phyloP scores from a whole-genome alignment of 2,329 filamentous ascomycete genomes.

The Colletotrichum trifolii region DNA sequence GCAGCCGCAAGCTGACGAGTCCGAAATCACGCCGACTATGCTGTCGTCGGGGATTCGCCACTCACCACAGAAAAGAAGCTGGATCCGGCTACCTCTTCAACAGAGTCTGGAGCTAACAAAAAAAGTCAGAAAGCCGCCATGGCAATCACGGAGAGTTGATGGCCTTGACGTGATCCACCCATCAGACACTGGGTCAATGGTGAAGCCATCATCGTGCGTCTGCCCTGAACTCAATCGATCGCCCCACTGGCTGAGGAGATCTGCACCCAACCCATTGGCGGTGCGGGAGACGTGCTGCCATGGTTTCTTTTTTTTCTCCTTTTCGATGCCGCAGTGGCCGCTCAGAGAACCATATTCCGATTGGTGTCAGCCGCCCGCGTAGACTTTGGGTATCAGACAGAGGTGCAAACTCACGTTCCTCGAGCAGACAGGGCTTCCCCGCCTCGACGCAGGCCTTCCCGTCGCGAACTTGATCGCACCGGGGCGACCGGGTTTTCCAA shows the following conservation, averaged over 20 bases:
- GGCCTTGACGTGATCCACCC: slow-evolving; percentile 44
- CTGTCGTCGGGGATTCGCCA: no score
- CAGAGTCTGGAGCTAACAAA: no score
- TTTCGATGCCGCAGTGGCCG: slow-evolving; percentile 54
- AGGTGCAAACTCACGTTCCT: slow-evolving; percentile 15
- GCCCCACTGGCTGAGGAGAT: slow-evolving; percentile 48
- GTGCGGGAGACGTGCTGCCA: slow-evolving; percentile 40
- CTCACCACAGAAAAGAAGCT: no score
- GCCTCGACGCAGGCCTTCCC: slow-evolving; percentile 17
- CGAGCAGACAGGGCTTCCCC: slow-evolving; percentile 20
- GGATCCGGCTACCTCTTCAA: no score
- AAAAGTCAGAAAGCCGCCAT: no score
- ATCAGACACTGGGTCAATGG: slow-evolving; percentile 53
- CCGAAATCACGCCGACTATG: no score
- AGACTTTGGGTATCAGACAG: slow-evolving; percentile 6
- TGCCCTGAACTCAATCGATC: slow-evolving; percentile 48
- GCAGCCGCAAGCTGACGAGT: no score
- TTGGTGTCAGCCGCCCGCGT: slow-evolving; percentile 5
- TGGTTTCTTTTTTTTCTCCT: slow-evolving; percentile 45
- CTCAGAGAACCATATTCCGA: slow-evolving; percentile 11
- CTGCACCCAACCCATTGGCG: slow-evolving; percentile 40
- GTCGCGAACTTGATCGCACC: slow-evolving; percentile 15
- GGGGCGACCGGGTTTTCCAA: neutral
- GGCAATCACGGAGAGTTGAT: neutral
- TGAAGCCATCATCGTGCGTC: slow-evolving; percentile 50